Conservation (phyloP, 2,329 filamentous ascomycete genomes). For the Orbilia javanica region DNA sequence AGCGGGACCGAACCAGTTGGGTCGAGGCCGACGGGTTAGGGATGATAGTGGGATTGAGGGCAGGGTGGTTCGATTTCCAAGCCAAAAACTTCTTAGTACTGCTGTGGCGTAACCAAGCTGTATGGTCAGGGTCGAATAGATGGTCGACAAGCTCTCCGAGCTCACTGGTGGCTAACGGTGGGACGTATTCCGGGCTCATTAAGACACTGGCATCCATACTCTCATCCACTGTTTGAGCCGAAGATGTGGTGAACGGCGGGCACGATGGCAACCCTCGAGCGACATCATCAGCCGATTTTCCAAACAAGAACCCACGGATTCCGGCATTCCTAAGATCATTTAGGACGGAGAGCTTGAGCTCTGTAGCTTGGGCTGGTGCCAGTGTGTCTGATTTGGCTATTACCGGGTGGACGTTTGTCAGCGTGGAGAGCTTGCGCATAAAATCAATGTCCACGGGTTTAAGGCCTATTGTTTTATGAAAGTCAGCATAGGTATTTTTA, state of each 20-base stretch:
- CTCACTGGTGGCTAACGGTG: conserved; percentile 82
- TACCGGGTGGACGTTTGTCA: conserved; percentile 88
- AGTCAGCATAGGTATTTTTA: conserved; percentile 25
- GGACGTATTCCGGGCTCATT: conserved; percentile 91
- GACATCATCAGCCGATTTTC: conserved; percentile 64
- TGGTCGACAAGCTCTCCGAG: conserved; percentile 76
- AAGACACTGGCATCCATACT: conserved; percentile 92
- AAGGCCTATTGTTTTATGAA: conserved; percentile 66
- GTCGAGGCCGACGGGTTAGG: conserved; percentile 49
- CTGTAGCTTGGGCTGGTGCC: conserved; percentile 70
- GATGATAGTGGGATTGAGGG: conserved; percentile 46
- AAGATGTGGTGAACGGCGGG: conserved; percentile 81
- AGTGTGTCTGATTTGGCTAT: conserved; percentile 82
- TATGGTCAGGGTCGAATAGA: conserved; percentile 81
- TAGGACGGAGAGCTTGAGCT: conserved; percentile 73
- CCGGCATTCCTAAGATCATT: conserved; percentile 71
- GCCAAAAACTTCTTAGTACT: conserved; percentile 84
- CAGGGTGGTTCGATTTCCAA: conserved; percentile 68
- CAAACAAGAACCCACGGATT: conserved; percentile 77
- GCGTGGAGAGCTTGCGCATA: conserved; percentile 75
- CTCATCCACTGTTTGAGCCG: conserved; percentile 78
- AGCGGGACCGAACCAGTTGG: conserved; percentile 63
- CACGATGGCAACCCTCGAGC: conserved; percentile 62
- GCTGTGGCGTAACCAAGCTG: conserved; percentile 83
- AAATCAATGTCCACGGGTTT: conserved; percentile 77